Conservation (phyloP, 352 stramenopile genomes). For the Elongisporangium undulatum region DNA sequence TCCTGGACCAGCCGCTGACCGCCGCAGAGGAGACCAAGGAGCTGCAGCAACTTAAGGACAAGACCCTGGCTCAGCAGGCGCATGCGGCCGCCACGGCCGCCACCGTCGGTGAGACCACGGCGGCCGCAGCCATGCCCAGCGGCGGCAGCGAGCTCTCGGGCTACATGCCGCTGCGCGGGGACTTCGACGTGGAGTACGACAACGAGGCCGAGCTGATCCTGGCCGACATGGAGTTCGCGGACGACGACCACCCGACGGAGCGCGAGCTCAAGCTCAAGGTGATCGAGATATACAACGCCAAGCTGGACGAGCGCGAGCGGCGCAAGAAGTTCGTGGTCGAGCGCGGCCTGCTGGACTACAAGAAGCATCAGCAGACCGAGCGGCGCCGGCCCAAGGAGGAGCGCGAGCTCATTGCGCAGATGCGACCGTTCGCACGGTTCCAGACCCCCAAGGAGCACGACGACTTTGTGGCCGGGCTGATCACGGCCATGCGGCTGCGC, state of each 20-base stretch:
- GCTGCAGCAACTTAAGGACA: conserved; percentile 15
- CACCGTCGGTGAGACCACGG: conserved; percentile 9
- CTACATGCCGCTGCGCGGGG: conserved; percentile 95
- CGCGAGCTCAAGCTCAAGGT: conserved; percentile 94
- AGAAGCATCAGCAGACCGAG: conserved; percentile 90
- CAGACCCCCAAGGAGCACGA: conserved; percentile 93
- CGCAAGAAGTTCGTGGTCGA: conserved; percentile 92
- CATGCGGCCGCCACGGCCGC: conserved; percentile 9
- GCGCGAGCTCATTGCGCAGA: conserved; percentile 91
- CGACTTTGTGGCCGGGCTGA: conserved; percentile 89
- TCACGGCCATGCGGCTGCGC: conserved; percentile 88
- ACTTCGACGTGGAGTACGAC: conserved; percentile 98
- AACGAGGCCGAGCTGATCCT: conserved; percentile 96
- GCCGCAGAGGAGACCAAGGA: conserved; percentile 23
- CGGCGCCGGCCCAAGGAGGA: conserved; percentile 91
- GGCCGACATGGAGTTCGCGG: conserved; percentile 94
- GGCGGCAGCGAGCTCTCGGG: conserved; percentile 71
- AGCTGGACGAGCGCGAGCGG: conserved; percentile 92
- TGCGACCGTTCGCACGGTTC: conserved; percentile 95
- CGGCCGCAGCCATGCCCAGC: conserved; percentile 16
- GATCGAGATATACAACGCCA: conserved; percentile 96
- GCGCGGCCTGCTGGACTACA: conserved; percentile 91
- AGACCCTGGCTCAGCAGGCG: conserved; percentile 1
- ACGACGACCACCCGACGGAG: conserved; percentile 89
- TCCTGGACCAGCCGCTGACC: conserved; percentile 36